Base-by-base conservation (phyloP, 2,329 filamentous ascomycete species). In the Coniochaeta pulveracea region DNA sequence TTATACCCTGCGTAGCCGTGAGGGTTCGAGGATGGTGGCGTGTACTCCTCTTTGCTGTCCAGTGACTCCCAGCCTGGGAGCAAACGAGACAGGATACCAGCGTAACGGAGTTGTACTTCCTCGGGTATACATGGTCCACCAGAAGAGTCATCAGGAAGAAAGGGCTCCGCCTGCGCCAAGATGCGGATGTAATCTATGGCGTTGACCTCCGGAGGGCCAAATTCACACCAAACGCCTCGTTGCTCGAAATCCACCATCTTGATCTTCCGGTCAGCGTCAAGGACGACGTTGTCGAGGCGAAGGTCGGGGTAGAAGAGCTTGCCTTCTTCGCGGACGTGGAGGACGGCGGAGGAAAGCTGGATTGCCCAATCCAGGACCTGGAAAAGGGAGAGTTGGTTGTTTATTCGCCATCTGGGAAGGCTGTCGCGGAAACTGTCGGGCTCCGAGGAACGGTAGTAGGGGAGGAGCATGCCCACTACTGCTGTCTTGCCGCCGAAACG, bases 231-330 rank as follows among this genome's bases (percentile, higher is more conserved):
- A 2, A 75, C 69, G 6, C 72, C 72, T 19, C 72, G 63, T 48
- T 76, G 72, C 49, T 77, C 72, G 44, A 77, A 74, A 40, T 77
- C 72, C 4, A 76, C 61, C 61, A 77, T 66, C 44, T 76, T 47
- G 8, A 64, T 51, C 34, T 73, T 59, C 14, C 53, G 54, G 1
- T 52, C 43, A 15, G 56, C 55, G 1, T 67, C 65, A 10, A 75
- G 50, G 3, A 76, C 64, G 21, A 76, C 57, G 41, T 76, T 76
- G 48, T 76, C 72, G 4, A 76, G 61, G 10, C 72, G 66, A 10
- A 76, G 58, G 40, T 76, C 72, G 2, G 71, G 67, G 40, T 76
- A 76, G 45, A 69, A 75, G 16, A 61, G 60, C 22, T 46, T 47
- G 9, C 60, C 59, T 10, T 56, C 54, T 29, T 56, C 49, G 31